phyloP scores from a whole-genome alignment of 2,329 filamentous ascomycete species.

The Colletotrichum truncatum region DNA sequence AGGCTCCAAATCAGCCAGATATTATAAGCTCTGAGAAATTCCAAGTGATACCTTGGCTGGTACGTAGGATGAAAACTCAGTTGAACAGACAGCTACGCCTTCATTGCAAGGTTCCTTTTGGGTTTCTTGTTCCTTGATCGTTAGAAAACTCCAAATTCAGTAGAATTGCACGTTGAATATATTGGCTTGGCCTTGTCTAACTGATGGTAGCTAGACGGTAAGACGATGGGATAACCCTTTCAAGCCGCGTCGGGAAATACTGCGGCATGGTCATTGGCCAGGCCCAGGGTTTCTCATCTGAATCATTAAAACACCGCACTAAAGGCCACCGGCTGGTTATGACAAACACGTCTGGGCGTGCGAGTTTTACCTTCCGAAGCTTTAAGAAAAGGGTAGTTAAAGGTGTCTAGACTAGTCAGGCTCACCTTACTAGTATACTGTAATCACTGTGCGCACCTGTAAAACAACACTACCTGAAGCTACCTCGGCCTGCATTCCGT shows the following conservation, averaged over 20 bases:
- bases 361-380: neutral
- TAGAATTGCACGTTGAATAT: too few species aligned
- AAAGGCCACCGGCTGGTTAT: neutral
- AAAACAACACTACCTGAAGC: neutral
- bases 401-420: neutral
- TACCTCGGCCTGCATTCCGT: too few species aligned
- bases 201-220: neutral
- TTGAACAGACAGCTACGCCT: too few species aligned
- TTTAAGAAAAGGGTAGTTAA: neutral
- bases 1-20: neutral
- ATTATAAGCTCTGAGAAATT: neutral
- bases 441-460: neutral
- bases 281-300: neutral
- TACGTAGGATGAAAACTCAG: too few species aligned
- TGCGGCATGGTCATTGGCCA: neutral
- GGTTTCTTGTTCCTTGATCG: too few species aligned
- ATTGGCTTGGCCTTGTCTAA: neutral
- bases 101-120: too few species aligned
- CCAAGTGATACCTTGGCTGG: neutral
- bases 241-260: neutral
- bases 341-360: slow-evolving; percentile 11
- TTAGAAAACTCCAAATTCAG: too few species aligned
- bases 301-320: neutral
- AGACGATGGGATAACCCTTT: neutral
- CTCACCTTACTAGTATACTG: too few species aligned